Conservation (phyloP, 371 early-diverging fungal species). For the Thermomucor indicae-seudaticae region DNA sequence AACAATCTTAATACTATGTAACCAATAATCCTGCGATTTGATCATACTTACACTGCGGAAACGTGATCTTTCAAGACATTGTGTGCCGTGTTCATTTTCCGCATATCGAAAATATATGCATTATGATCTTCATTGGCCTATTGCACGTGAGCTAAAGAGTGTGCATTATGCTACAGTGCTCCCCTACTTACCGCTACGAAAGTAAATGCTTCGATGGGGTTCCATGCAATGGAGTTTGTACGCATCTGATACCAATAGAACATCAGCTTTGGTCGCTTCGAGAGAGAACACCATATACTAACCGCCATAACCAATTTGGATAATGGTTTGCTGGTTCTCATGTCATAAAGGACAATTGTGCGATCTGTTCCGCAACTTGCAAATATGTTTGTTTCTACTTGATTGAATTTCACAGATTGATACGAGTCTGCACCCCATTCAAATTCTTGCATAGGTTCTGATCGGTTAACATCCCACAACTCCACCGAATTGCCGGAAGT, state of each 20-base stretch:
- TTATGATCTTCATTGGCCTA: conserved; percentile 98
- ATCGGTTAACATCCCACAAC: conserved; percentile 89
- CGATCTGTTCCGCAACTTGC: conserved; percentile 92
- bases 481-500: conserved; percentile 83
- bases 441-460: conserved; percentile 80
- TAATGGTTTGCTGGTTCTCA: conserved; percentile 80
- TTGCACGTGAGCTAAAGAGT: neutral
- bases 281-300: neutral
- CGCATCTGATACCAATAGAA: conserved; percentile 45
- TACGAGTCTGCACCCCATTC: conserved; percentile 95
- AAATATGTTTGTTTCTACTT: conserved; percentile 86
- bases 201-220: conserved; percentile 95
- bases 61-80: conserved; percentile 95
- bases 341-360: conserved; percentile 90
- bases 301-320: conserved; percentile 71
- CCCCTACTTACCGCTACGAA: conserved; percentile 63
- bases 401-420: conserved; percentile 90
- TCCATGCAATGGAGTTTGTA: conserved; percentile 96
- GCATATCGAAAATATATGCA: conserved; percentile 95
- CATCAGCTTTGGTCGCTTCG: neutral
- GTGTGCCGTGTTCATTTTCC: conserved; percentile 80
- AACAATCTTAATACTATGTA: neutral
- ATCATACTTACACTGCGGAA: conserved; percentile 79
- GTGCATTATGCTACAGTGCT: neutral
- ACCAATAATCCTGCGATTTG: neutral